A percentile compares a stretch with the other conserved stretches of the same genome.
Conservation (phyloP, 2,329 filamentous ascomycete genomes). For the Aspergillus ibericus region DNA sequence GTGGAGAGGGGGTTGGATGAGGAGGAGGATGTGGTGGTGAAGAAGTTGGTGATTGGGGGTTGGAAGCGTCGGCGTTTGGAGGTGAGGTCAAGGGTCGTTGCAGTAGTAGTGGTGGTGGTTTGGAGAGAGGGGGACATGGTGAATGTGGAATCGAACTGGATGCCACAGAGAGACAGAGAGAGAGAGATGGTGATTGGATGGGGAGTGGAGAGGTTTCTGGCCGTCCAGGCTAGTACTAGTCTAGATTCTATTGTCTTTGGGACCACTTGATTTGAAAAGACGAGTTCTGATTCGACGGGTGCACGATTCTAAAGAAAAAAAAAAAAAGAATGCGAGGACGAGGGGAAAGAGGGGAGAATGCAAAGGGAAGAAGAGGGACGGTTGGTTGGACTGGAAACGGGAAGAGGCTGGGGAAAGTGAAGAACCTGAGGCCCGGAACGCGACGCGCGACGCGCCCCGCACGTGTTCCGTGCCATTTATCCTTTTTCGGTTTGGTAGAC, state of each 20-base stretch:
- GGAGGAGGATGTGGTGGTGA: conserved; percentile 23
- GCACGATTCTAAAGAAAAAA: neutral
- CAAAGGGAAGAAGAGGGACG: conserved; percentile 6
- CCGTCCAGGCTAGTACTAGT: neutral
- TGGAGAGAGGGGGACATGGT: conserved; percentile 21
- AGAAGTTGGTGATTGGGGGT: conserved; percentile 44
- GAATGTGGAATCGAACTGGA: neutral
- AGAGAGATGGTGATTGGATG: neutral
- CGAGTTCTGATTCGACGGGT: neutral
- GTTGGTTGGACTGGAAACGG: neutral
- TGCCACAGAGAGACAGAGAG: neutral
- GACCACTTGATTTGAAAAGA: neutral
- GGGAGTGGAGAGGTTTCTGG: neutral
- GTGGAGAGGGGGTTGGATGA: conserved; percentile 8
- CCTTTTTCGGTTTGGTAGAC: conserved; percentile 16
- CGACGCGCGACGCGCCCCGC: conserved; percentile 26
- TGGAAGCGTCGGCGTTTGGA: conserved; percentile 49
- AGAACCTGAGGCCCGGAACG: conserved; percentile 15
- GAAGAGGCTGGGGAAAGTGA: conserved; percentile 19
- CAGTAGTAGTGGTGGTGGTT: conserved; percentile 12
- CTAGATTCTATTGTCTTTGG: neutral
- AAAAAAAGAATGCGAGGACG: conserved; percentile 1
- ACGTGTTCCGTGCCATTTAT: conserved; percentile 23
- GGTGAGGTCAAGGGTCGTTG: conserved; percentile 22
- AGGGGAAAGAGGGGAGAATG: conserved; percentile 2